phyloP scores from a whole-genome alignment of 305 asterid genomes.

The Solanum hybrid region DNA sequence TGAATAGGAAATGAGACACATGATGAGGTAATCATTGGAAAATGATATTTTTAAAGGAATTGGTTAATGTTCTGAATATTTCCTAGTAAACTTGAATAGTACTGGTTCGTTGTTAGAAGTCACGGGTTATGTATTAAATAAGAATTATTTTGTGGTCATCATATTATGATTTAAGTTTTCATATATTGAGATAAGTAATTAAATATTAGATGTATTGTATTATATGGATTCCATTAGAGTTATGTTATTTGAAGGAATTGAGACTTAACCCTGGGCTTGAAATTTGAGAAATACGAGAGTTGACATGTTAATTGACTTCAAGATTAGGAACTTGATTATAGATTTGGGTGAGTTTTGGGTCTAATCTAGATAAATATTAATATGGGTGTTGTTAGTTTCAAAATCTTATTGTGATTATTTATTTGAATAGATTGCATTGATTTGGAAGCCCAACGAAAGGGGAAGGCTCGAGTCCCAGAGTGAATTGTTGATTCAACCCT shows the following conservation, averaged over 20 bases:
- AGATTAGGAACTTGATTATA: not conserved
- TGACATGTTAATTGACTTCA: not conserved
- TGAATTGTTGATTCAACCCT: not conserved
- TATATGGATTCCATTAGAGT: not conserved
- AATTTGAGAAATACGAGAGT: not conserved
- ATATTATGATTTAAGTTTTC: not conserved
- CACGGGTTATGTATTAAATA: not conserved
- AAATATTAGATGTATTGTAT: not conserved
- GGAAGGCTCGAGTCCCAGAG: not conserved
- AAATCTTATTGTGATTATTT: not conserved
- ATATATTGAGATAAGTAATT: not conserved
- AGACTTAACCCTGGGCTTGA: not conserved
- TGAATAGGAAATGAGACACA: not conserved
- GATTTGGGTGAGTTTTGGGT: not conserved
- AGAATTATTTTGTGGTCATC: not conserved
- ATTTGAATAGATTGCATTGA: not conserved
- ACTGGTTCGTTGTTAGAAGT: not conserved
- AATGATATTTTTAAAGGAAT: not conserved
- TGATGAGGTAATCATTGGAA: not conserved
- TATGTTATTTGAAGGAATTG: not conserved
- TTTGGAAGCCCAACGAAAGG: not conserved
- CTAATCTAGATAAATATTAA: not conserved
- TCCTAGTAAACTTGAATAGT: not conserved
- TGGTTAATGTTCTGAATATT: not conserved
- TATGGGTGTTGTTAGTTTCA: not conserved